Conservation (phyloP, 768 basidiomycete species). For the Mycena haematopus region DNA sequence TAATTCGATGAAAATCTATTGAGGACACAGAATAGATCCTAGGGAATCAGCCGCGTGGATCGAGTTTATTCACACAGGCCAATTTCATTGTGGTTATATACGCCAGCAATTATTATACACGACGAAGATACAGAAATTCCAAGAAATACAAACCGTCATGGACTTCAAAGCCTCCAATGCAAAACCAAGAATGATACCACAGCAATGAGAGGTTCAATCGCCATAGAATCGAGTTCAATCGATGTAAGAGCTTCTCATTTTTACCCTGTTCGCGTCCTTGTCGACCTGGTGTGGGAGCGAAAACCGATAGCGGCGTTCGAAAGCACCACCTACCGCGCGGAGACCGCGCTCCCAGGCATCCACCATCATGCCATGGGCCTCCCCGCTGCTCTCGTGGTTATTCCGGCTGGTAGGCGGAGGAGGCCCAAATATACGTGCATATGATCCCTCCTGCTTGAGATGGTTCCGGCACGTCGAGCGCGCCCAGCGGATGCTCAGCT, state of each 20-base stretch:
- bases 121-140: no score
- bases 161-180: no score
- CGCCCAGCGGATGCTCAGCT: slow-evolving; percentile 57
- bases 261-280: not conserved
- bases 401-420: not conserved
- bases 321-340: slow-evolving; percentile 47
- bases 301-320: slow-evolving; percentile 41
- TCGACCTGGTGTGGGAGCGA: not conserved
- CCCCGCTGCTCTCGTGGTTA: not conserved
- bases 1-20: no score
- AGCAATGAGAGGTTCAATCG: no score
- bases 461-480: slow-evolving; percentile 53
- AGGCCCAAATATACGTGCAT: not conserved
- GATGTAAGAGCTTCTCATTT: not conserved
- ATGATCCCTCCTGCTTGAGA: slow-evolving; percentile 52
- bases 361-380: slow-evolving; percentile 1
- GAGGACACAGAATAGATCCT: no score
- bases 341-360: slow-evolving; percentile 47
- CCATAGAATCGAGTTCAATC: not conserved
- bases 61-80: no score
- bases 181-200: no score
- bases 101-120: no score
- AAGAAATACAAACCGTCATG: no score
- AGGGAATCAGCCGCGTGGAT: no score
- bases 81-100: no score